phyloP scores from a whole-genome alignment of 1,284 basidiomycete species.

The Marasmius oreades region DNA sequence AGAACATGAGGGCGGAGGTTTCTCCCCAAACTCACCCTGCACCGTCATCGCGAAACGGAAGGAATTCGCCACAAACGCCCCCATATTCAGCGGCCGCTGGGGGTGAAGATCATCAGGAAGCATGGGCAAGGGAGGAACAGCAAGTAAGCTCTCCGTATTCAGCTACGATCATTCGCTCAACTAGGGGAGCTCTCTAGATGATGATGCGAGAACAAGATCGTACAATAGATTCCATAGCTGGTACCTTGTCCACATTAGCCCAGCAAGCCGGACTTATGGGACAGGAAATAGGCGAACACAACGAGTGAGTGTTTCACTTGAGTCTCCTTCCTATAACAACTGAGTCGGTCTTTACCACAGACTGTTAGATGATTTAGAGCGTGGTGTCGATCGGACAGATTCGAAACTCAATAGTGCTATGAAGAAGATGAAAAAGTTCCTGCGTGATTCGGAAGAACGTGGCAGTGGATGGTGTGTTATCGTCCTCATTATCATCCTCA shows the following conservation, averaged over 20 bases:
- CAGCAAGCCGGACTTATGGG: conserved; percentile 92
- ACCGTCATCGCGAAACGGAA: conserved; percentile 11
- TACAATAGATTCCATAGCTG: conserved; percentile 80
- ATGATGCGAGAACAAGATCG: conserved; percentile 85
- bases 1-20: conserved; percentile 70
- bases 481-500: conserved; percentile 54
- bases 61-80: conserved; percentile 12
- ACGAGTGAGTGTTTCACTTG: conserved; percentile 56
- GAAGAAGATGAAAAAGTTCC: conserved; percentile 73
- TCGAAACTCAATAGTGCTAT: conserved; percentile 69
- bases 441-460: conserved; percentile 75
- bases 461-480: conserved; percentile 48
- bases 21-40: conserved; percentile 19
- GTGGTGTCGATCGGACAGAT: conserved; percentile 71
- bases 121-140: conserved; percentile 83
- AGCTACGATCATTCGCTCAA: background rate
- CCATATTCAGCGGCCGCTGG: conserved; percentile 20
- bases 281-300: conserved; percentile 82
- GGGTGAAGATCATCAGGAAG: conserved; percentile 60
- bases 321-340: background rate
- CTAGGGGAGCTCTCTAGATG: conserved; percentile 51
- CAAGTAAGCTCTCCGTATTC: conserved; percentile 47
- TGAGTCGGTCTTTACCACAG: conserved; percentile 33
- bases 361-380: conserved; percentile 80
- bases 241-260: conserved; percentile 75